phyloP scores from a whole-genome alignment of 352 stramenopile species.

The Phytophthora europaea region DNA sequence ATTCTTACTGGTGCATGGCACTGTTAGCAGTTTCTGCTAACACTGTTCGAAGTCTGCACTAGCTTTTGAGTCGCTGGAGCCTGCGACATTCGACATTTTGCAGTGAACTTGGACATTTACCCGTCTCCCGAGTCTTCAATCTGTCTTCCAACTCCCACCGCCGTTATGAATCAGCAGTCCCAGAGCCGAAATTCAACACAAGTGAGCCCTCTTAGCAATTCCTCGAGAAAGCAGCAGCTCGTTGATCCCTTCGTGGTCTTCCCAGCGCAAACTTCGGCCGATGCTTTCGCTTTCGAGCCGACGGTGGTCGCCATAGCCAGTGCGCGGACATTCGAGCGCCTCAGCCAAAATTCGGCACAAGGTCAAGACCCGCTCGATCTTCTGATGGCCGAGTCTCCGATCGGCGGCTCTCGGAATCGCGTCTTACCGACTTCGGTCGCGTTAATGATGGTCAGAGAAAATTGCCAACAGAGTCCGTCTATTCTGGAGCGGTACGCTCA shows the following conservation, averaged over 20 bases:
- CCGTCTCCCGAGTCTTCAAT: background rate
- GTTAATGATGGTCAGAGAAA: slow-evolving; percentile 23
- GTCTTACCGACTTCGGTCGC: slow-evolving; percentile 28
- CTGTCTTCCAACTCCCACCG: background rate
- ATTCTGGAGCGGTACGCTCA: slow-evolving; percentile 58
- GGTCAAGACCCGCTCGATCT: slow-evolving; percentile 16
- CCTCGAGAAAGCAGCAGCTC: slow-evolving; percentile 1
- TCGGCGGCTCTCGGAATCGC: slow-evolving; percentile 4
- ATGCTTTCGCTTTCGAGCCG: slow-evolving; percentile 9
- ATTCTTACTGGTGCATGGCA: slow-evolving; percentile 14
- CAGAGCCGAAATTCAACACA: background rate
- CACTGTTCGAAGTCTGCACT: slow-evolving; percentile 13
- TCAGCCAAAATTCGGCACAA: background rate
- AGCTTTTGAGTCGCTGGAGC: background rate
- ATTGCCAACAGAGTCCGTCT: slow-evolving; percentile 23
- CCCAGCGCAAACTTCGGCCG: background rate
- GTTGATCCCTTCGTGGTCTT: slow-evolving; percentile 7
- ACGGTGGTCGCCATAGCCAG: slow-evolving; percentile 8
- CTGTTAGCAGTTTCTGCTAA: slow-evolving; percentile 23
- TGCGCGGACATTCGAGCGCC: background rate
- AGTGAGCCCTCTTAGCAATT: background rate
- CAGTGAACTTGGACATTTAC: slow-evolving; percentile 14
- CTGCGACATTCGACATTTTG: slow-evolving; percentile 36
- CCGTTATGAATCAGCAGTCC: slow-evolving; percentile 18
- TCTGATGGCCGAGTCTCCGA: slow-evolving; percentile 5